These are phyloP conservation scores for Hemileccinum rubropunctum DNA, from an alignment of 768 basidiomycete genomes.

Conservation along the genomic window DNA sequence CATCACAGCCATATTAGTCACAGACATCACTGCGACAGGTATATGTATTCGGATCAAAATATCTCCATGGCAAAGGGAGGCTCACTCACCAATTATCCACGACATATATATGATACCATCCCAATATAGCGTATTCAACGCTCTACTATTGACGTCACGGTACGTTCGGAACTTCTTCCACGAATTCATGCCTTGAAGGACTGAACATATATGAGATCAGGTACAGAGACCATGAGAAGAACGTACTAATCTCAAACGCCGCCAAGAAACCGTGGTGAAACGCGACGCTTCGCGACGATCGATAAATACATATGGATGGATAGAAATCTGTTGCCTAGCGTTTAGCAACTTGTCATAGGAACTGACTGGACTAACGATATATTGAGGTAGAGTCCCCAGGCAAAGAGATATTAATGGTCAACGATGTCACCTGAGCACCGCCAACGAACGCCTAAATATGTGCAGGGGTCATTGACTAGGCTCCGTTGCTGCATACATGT, in stretches of 20 bases:
- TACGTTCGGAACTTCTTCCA: conserved; percentile 26
- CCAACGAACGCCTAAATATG: conserved; percentile 14
- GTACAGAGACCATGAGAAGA: neutral
- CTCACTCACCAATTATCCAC: conserved; percentile 17
- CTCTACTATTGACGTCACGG: conserved; percentile 13
- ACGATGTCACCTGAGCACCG: conserved; percentile 10
- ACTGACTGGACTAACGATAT: conserved; percentile 18
- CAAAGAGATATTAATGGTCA: conserved; percentile 4
- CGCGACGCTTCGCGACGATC: conserved; percentile 13
- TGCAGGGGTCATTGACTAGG: neutral
- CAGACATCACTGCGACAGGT: conserved; percentile 12
- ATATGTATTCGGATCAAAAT: neutral
- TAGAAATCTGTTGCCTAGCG: conserved; percentile 12
- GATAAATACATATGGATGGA: conserved; percentile 15
- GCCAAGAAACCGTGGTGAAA: conserved; percentile 16
- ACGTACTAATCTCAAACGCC: conserved; percentile 23
- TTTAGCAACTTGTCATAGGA: neutral
- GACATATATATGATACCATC: conserved; percentile 28
- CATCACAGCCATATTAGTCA: conserved; percentile 13
- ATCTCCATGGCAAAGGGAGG: neutral
- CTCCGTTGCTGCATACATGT: too few relatives aligned
- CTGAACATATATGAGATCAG: conserved; percentile 4
- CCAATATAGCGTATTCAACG: conserved; percentile 24
- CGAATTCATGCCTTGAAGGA: conserved; percentile 23
- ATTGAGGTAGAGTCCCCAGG: conserved; percentile 15